Evolutionary conservation across 2,329 filamentous ascomycete species (phyloP), one percentile per base, ranked within the genome.

Genomic region (Orbilia brochopaga): DNA sequence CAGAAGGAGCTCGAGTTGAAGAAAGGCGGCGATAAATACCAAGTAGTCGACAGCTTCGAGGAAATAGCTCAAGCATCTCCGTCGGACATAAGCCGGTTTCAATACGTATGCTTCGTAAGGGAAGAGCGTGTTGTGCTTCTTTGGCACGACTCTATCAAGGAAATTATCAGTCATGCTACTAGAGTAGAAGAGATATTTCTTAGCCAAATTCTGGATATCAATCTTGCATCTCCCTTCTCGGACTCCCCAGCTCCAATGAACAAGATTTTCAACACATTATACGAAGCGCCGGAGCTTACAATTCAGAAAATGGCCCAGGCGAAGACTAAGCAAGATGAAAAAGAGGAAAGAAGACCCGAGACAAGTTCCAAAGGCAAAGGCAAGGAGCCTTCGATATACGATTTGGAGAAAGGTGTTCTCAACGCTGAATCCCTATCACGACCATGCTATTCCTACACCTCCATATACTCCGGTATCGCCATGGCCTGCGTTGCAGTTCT

Each of bases 1-100:
- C 81, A 83, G 61, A 80, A 78, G 0, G 81, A 83, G 72, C 76
- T 84, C 27, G 76, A 78, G 46, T 78, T 82, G 64, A 77, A 76
- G 23, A 78, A 78, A 40, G 78, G 79, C 56, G 81, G 82, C 2
- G 82, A 80, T 46, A 79, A 81, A 58, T 77, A 83, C 2, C 82
- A 83, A 66, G 78, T 83, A 27, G 77, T 82, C 55, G 81, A 83
- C 37, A 82, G 80, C 1, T 77, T 83, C 54, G 77, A 76, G 4
- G 79, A 80, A 35, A 79, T 81, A 55, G 78, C 78, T 3, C 78
- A 78, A 27, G 78, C 80, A 24, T 78, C 79, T 13, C 79, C 80
- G 2, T 79, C 76, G 23, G 73, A 78, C 40, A 78, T 81, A 42
- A 81, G 79, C 69, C 81, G 80, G 69, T 81, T 79, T 62, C 80